Evolutionary conservation across 1,139 yeast species (phyloP).

Genomic region (Yamadazyma aaseri): DNA sequence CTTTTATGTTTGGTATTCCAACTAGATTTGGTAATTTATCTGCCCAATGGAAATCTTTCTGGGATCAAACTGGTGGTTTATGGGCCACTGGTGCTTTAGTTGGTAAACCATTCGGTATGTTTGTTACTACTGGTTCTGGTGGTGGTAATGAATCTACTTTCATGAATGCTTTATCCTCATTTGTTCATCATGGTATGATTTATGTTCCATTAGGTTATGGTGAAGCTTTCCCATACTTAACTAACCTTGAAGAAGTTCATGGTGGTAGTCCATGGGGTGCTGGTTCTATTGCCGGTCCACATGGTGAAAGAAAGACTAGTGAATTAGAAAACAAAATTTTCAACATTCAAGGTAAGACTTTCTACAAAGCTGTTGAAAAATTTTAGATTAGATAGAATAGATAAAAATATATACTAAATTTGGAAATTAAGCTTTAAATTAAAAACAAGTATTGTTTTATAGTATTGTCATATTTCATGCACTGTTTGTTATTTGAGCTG

Average conservation of each 20-base stretch:
- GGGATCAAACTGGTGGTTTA: slow-evolving; percentile 47
- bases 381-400: slow-evolving; percentile 17
- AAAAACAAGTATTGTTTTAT: too few species aligned
- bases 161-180: slow-evolving; percentile 32
- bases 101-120: slow-evolving; percentile 49
- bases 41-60: slow-evolving; percentile 44
- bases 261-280: slow-evolving; percentile 56
- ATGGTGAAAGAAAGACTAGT: slow-evolving; percentile 47
- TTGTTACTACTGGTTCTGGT: slow-evolving; percentile 45
- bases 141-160: slow-evolving; percentile 48
- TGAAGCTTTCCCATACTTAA: slow-evolving; percentile 31
- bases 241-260: slow-evolving; percentile 37
- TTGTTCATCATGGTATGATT: slow-evolving; percentile 52
- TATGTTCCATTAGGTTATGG: slow-evolving; percentile 50
- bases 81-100: slow-evolving; percentile 51
- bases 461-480: too few species aligned
- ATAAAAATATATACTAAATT: too few species aligned
- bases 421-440: too few species aligned
- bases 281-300: slow-evolving; percentile 47
- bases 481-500: too few species aligned
- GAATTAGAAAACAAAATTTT: slow-evolving; percentile 41
- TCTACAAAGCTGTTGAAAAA: slow-evolving; percentile 31
- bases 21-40: slow-evolving; percentile 51
- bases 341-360: slow-evolving; percentile 40
- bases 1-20: slow-evolving; percentile 50